Evolutionary conservation across 371 early-diverging fungal species (phyloP).

Genomic region (Funneliformis caledonium): DNA sequence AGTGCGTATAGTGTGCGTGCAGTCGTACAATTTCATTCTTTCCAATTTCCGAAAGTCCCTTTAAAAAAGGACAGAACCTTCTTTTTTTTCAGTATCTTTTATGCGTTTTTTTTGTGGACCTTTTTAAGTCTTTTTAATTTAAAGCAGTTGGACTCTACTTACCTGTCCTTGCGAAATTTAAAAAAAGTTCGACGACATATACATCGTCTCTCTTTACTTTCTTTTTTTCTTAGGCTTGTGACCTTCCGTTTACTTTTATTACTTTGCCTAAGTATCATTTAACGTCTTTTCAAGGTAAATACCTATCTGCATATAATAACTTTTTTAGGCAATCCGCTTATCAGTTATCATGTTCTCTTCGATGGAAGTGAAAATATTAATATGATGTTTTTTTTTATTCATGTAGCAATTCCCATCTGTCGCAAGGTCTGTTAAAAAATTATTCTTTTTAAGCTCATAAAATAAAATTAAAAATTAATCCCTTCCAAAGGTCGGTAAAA

Average conservation of each 20-base stretch:
- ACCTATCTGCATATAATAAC: background rate
- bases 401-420: too few species aligned
- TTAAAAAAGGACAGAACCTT: slow-evolving; percentile 33
- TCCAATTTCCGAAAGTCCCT: slow-evolving; percentile 27
- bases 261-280: background rate
- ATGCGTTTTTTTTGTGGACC: slow-evolving; percentile 27
- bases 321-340: background rate
- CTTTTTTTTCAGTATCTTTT: slow-evolving; percentile 25
- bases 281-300: slow-evolving; percentile 1
- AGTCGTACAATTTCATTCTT: slow-evolving; percentile 22
- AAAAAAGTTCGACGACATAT: slow-evolving; percentile 3
- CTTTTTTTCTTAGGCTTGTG: slow-evolving; percentile 5
- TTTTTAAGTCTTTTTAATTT: slow-evolving; percentile 1
- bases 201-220: slow-evolving; percentile 10
- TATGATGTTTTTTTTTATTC: too few species aligned
- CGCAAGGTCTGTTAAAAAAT: too few species aligned
- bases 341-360: background rate
- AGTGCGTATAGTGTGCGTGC: slow-evolving; percentile 33
- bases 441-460: too few species aligned
- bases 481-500: background rate
- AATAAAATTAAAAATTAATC: background rate
- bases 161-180: background rate
- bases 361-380: too few species aligned
- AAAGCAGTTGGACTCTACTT: slow-evolving; percentile 2
- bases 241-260: background rate